Percentiles rank a stretch among this genome's conserved stretches.
Conservation (phyloP, 2,329 filamentous ascomycete species). For the Aspergillus ustus region DNA sequence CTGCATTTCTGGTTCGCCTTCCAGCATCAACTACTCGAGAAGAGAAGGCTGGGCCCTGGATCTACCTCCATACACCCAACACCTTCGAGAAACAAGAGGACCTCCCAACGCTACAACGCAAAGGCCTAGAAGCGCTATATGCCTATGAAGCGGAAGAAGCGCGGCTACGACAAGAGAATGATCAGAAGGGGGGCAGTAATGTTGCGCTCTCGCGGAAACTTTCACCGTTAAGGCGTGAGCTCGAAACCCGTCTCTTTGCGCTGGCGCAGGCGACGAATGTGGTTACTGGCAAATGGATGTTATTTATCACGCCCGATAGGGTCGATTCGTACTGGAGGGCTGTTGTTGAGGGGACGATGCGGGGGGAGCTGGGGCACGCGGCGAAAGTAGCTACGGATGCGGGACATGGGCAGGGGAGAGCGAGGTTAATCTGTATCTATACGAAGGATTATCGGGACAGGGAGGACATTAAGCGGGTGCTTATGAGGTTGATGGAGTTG, state of each 20-base stretch:
- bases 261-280: slow-evolving; percentile 65
- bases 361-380: slow-evolving; percentile 70
- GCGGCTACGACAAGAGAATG: slow-evolving; percentile 57
- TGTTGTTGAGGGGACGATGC: slow-evolving; percentile 69
- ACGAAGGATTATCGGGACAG: slow-evolving; percentile 74
- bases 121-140: slow-evolving; percentile 60
- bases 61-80: slow-evolving; percentile 70
- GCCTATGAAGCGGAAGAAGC: slow-evolving; percentile 52
- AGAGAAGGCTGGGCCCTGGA: slow-evolving; percentile 63
- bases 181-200: slow-evolving; percentile 44
- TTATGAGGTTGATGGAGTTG: slow-evolving; percentile 65
- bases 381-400: slow-evolving; percentile 71
- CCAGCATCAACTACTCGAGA: slow-evolving; percentile 67
- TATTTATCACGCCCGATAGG: slow-evolving; percentile 27
- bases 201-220: slow-evolving; percentile 44
- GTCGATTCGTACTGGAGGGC: slow-evolving; percentile 56
- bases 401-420: slow-evolving; percentile 44
- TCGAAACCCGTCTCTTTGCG: slow-evolving; percentile 61
- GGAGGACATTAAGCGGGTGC: slow-evolving; percentile 70
- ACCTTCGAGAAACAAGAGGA: slow-evolving; percentile 45
- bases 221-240: slow-evolving; percentile 45
- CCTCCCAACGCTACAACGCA: slow-evolving; percentile 55
- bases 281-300: slow-evolving; percentile 65
- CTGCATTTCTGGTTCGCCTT: slow-evolving; percentile 69
- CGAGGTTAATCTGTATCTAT: slow-evolving; percentile 74